Evolutionary conservation across 1,284 basidiomycete genomes (phyloP), one percentile per base, ranked within the genome.

Genomic region (Cryptococcus floricola): DNA sequence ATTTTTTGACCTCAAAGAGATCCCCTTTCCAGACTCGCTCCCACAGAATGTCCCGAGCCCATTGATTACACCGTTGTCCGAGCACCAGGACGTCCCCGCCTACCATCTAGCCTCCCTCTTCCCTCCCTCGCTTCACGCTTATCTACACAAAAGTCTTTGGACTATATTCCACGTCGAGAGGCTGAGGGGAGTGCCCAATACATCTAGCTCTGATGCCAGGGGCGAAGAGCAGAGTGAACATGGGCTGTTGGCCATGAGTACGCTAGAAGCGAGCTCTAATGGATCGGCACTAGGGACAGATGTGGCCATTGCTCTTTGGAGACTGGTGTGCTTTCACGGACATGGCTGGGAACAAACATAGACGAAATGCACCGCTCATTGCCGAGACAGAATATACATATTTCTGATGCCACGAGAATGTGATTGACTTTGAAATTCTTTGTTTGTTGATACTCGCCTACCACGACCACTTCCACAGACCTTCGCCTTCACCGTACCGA

Each of bases 231-330:
- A 34, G 10, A 34, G 31, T 34, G 7, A 34, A 5, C n/a, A 12
- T 25, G 46, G n/a, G 23, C 14, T 48, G n/a, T 16, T 48, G 31
- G 48, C 48, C 18, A 19, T 27, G 34, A 18, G 34, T 7, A 39
- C 34, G 9, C 37, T 27, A 37, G 27, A 25, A 39, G 14, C 28
- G 34, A 28, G 27, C 8, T 46, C 16, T 23, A 9, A 46, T 23
- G n/a, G 46, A 18, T n/a, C 16, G 41, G n/a, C 7, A 16, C 14
- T 42, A 42, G 41, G 19, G 16, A 42, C 9, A 42, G 19, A 42
- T n/a, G n/a, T 59, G 18, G 52, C 50, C 25, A 47, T 60, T 12
- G 38, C 58, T 39, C 37, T 60, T 27, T 60, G 55, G 54, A 34
- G 55, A 28, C 28, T 60, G 39, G 23, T 52, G 23, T 57, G 48